Evolutionary conservation across 2,329 filamentous ascomycete genomes (phyloP).

Genomic region (Alternaria sp.): DNA sequence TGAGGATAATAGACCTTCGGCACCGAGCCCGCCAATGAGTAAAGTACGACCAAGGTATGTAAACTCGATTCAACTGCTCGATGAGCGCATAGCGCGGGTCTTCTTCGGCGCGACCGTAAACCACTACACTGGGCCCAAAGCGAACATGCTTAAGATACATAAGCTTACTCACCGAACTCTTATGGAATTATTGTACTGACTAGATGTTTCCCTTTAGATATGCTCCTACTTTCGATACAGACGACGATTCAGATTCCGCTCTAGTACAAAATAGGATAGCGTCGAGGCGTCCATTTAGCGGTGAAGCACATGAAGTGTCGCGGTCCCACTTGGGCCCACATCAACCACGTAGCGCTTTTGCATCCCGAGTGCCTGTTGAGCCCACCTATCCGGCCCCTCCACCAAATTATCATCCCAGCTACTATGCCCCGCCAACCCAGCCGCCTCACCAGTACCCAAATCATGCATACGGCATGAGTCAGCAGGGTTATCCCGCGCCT

Average conservation of each 20-base stretch:
- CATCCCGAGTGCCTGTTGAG: conserved; percentile 48
- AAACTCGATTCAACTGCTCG: conserved; percentile 1
- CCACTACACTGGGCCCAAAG: conserved; percentile 2
- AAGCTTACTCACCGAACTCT: conserved; percentile 1
- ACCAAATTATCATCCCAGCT: conserved; percentile 62
- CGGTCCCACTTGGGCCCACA: conserved; percentile 35
- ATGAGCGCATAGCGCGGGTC: background rate
- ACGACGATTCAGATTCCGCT: conserved; percentile 44
- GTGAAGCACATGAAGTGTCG: conserved; percentile 41
- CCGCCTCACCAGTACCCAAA: conserved; percentile 48
- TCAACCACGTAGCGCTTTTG: conserved; percentile 44
- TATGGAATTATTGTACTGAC: conserved; percentile 11
- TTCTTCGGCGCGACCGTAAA: conserved; percentile 4
- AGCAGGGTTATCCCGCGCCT: conserved; percentile 39
- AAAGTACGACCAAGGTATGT: conserved; percentile 35
- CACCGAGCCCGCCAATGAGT: conserved; percentile 45
- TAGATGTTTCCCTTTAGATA: conserved; percentile 26
- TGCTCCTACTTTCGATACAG: conserved; percentile 42
- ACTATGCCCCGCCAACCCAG: conserved; percentile 44
- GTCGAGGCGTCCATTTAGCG: conserved; percentile 37
- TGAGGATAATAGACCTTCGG: conserved; percentile 45
- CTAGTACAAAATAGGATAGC: conserved; percentile 32
- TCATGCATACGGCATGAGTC: conserved; percentile 46
- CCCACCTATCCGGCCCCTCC: conserved; percentile 61
- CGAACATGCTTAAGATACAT: conserved; percentile 3